Evolutionary conservation across 306 rosid genomes (phyloP), one percentile per base, ranked within the genome.

Genomic region (Benincasa hispida): DNA sequence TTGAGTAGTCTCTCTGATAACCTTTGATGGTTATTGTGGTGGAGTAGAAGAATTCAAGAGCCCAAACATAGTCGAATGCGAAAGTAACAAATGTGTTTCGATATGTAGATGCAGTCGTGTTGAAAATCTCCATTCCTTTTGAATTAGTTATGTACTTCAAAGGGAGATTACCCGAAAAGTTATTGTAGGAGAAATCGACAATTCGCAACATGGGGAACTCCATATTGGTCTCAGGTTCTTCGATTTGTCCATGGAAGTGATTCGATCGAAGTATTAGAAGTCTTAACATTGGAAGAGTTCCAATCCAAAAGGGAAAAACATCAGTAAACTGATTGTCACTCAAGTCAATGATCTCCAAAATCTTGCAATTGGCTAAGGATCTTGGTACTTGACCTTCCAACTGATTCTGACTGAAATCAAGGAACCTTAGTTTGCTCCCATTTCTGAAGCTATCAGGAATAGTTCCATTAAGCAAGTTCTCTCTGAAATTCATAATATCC

Each of bases 341-440:
- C 17, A 83, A n/a, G 37, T 80, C 83, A 13, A 77, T 34, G 4
- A 80, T 32, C 27, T 77, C 77, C 7, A 83, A 73, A 21, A 2
- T 12, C 51, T 11, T 9, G 42, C 81, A 80, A 18, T 73, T 77
- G 10, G 63, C 58, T 8, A 80, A 2, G 9, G 80, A 80, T 24
- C 79, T 47, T 47, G 81, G 83, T 8, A 77, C 19, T 80, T 35
- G 59, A 27, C 81, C 84, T 56, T 68, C 32, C 13, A 83, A 53
- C 59, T 59, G 22, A 18, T 84, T 84, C 3, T 77, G 22, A 55
- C 87, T 81, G 0, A 84, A 42, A 51, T 83, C 86, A 24, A 80
- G 25, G 17, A 22, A 18, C 73, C 6, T 24, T 12, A 80, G 53
- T 15, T 13, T 39, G 55, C 8, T 68, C 18, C 74, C 74, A 13